A percentile compares a stretch with the other conserved stretches of the same genome.
Evolutionary conservation across 2,329 filamentous ascomycete species (phyloP).

Genomic region (Ascomycota sp.): DNA sequence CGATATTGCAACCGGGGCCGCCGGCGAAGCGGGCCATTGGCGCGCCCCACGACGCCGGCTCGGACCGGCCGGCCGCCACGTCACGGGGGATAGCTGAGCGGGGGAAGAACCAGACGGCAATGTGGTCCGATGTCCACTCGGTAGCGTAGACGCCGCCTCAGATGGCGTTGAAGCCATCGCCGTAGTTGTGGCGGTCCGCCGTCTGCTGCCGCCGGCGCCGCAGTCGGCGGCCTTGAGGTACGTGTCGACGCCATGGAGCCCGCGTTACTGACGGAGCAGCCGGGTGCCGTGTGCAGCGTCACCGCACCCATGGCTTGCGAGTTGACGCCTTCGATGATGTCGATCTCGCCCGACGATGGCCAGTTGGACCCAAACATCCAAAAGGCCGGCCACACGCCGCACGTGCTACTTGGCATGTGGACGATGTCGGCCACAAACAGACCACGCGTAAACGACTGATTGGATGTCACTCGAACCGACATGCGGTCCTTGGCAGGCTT

Average conservation of each 20-base stretch:
- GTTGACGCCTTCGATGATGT: conserved; percentile 65
- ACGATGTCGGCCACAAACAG: conserved; percentile 53
- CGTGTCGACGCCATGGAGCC: conserved; percentile 24
- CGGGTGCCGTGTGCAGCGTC: conserved; percentile 44
- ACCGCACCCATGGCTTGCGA: conserved; percentile 34
- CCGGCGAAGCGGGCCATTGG: conserved; percentile 50
- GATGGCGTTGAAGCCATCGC: conserved; percentile 47
- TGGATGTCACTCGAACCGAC: conserved; percentile 51
- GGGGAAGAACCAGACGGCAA: conserved; percentile 69
- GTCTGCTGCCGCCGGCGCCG: conserved; percentile 27
- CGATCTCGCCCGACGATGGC: conserved; percentile 54
- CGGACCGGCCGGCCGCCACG: conserved; percentile 35
- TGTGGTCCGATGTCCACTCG: conserved; percentile 53
- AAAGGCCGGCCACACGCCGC: conserved; percentile 60
- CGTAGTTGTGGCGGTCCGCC: conserved; percentile 33
- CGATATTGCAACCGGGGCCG: conserved; percentile 49
- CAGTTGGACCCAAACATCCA: conserved; percentile 49
- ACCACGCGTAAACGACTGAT: conserved; percentile 43
- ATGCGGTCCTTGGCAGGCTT: conserved; percentile 38
- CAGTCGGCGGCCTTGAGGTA: conserved; percentile 32
- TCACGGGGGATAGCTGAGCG: conserved; percentile 43
- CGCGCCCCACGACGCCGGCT: conserved; percentile 46
- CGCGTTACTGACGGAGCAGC: conserved; percentile 34
- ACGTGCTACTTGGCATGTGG: conserved; percentile 55
- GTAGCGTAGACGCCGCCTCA: conserved; percentile 54